Evolutionary conservation across 73 alveolate genomes (phyloP).

Genomic region (Tetrahymena thermophila): DNA sequence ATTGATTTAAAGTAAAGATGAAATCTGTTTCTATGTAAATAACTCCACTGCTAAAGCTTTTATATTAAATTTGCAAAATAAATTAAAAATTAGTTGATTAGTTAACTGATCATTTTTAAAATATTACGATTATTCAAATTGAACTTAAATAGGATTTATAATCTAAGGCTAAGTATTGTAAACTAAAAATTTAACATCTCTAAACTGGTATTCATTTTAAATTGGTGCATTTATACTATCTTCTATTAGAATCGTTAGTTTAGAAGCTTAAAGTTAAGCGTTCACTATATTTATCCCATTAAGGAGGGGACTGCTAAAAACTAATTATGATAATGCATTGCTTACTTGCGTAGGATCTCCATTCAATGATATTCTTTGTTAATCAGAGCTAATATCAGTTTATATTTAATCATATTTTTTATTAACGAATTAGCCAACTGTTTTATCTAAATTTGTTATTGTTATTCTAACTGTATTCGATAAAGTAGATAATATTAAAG

Average conservation of each 20-base stretch:
- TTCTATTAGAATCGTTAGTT: neutral
- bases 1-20: neutral
- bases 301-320: neutral
- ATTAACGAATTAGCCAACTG: neutral
- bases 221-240: neutral
- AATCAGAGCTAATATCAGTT: neutral
- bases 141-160: neutral
- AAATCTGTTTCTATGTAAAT: neutral
- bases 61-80: neutral
- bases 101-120: neutral
- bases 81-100: neutral
- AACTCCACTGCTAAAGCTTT: neutral
- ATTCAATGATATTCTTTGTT: neutral
- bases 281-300: neutral
- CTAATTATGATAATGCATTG: neutral
- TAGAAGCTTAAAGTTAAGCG: neutral
- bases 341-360: neutral
- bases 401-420: neutral
- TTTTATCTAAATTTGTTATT: neutral
- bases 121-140: neutral
- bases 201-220: neutral
- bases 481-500: neutral
- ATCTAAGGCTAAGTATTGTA: neutral
- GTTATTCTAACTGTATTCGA: neutral
- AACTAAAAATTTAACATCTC: neutral